A percentile compares a stretch with the other conserved stretches of the same genome.
Evolutionary conservation across 371 early-diverging fungal genomes (phyloP).

Genomic region (Syncephalastrum sp.): DNA sequence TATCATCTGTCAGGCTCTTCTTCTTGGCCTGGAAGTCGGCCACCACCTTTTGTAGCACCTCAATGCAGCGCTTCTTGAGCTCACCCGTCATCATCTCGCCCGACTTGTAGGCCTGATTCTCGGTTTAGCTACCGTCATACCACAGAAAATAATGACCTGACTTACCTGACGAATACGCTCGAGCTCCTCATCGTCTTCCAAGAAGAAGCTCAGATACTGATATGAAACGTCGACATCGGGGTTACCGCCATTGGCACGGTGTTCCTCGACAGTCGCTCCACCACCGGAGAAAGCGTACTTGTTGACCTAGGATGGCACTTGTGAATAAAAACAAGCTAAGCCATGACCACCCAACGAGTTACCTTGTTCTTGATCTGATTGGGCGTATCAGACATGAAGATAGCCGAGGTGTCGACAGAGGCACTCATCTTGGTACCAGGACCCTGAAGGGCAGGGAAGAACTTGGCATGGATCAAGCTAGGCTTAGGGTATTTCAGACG

Average conservation of each 20-base stretch:
- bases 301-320: constrained; percentile 67
- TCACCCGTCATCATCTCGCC: constrained; percentile 93
- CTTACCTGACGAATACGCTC: constrained; percentile 62
- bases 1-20: constrained; percentile 64
- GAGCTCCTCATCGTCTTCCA: constrained; percentile 96
- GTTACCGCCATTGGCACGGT: constrained; percentile 90
- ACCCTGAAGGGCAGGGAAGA: constrained; percentile 98
- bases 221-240: constrained; percentile 97
- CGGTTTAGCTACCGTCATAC: background rate
- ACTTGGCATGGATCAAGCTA: constrained; percentile 90
- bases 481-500: constrained; percentile 98
- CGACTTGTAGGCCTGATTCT: constrained; percentile 67
- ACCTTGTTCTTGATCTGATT: constrained; percentile 97
- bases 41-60: constrained; percentile 83
- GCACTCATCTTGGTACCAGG: constrained; percentile 99
- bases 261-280: constrained; percentile 91
- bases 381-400: constrained; percentile 95
- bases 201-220: constrained; percentile 97
- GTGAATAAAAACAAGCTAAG: constrained; percentile 2
- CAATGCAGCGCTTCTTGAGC: constrained; percentile 94
- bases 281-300: constrained; percentile 98
- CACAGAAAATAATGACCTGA: background rate
- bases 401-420: constrained; percentile 88
- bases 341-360: background rate
- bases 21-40: constrained; percentile 84